These are phyloP conservation scores for Leptomonas pyrrhocoris DNA, from an alignment of 208 protist species.

Conservation along the genomic window DNA sequence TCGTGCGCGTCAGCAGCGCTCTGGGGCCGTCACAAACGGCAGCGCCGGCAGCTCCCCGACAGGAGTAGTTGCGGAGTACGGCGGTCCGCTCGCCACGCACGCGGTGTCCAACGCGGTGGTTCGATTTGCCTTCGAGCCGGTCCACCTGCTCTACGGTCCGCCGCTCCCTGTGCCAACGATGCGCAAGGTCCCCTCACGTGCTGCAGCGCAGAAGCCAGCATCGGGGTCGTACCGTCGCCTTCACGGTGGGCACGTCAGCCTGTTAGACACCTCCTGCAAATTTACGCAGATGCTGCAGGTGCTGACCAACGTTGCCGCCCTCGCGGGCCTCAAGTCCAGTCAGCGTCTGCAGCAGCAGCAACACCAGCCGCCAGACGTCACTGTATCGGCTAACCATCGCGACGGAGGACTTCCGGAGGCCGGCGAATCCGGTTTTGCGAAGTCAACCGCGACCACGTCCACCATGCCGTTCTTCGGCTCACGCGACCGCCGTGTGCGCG, in stretches of 20 bases:
- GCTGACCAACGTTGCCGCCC: conserved; percentile 31
- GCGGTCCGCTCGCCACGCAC: background rate
- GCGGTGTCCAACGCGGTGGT: conserved; percentile 30
- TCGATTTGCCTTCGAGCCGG: conserved; percentile 33
- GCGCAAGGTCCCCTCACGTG: background rate
- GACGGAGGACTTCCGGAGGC: background rate
- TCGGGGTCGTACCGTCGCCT: conserved; percentile 1
- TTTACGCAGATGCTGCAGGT: conserved; percentile 27
- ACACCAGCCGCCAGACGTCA: background rate
- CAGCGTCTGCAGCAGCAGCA: background rate
- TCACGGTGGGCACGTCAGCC: conserved; percentile 11
- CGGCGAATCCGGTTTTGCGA: background rate
- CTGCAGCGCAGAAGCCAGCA: background rate
- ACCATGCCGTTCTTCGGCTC: conserved; percentile 21
- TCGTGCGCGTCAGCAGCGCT: background rate
- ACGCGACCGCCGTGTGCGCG: conserved; percentile 17
- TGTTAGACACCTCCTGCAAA: conserved; percentile 27
- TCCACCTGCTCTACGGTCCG: conserved; percentile 21
- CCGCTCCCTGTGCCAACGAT: conserved; percentile 5
- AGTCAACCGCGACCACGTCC: background rate
- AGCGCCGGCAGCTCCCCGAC: no score
- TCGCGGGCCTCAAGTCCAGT: conserved; percentile 10
- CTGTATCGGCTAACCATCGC: background rate
- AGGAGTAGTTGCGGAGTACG: no score
- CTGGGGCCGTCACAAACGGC: background rate